These are phyloP conservation scores for Pseudogymnoascus sp. DNA, from an alignment of 2,329 filamentous ascomycete genomes.

Conservation along the genomic window DNA sequence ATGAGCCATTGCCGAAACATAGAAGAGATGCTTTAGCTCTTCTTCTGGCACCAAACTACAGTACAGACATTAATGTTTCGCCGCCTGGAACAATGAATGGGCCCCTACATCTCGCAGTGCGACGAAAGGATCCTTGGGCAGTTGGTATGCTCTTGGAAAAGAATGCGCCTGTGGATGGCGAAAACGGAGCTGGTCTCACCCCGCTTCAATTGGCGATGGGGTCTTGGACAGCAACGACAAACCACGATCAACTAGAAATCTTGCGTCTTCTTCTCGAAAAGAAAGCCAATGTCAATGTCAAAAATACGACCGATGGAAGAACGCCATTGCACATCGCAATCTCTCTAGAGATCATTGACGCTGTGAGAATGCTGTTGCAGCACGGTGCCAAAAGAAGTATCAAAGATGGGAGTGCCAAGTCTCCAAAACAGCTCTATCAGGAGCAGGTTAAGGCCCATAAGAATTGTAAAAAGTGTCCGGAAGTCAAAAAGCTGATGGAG, in stretches of 20 bases:
- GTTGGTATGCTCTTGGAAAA: constrained; percentile 15
- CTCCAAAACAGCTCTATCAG: not conserved
- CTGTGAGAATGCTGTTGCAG: constrained; percentile 13
- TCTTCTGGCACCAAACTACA: constrained; percentile 9
- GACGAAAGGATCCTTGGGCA: constrained; percentile 12
- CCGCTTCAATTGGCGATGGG: constrained; percentile 11
- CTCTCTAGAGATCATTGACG: constrained; percentile 8
- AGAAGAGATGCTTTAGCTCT: constrained; percentile 13
- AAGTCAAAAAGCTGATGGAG: not conserved
- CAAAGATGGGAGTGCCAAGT: constrained; percentile 7
- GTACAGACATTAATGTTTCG: constrained; percentile 11
- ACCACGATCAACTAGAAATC: constrained; percentile 12
- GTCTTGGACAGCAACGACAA: not conserved
- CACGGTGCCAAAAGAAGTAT: constrained; percentile 8
- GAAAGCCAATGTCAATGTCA: constrained; percentile 11
- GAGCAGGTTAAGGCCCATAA: not conserved
- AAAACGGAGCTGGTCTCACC: constrained; percentile 12
- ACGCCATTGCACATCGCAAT: constrained; percentile 12
- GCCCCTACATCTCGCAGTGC: constrained; percentile 15
- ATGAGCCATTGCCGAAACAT: constrained; percentile 9
- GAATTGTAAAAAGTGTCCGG: not conserved
- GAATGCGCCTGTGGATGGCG: constrained; percentile 8
- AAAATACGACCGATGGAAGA: not conserved
- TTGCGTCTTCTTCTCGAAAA: constrained; percentile 14
- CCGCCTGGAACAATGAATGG: constrained; percentile 13